A percentile compares a stretch with the other conserved stretches of the same genome.
phyloP scores from a whole-genome alignment of 345 rosid species.

The Sonneratia caseolaris region DNA sequence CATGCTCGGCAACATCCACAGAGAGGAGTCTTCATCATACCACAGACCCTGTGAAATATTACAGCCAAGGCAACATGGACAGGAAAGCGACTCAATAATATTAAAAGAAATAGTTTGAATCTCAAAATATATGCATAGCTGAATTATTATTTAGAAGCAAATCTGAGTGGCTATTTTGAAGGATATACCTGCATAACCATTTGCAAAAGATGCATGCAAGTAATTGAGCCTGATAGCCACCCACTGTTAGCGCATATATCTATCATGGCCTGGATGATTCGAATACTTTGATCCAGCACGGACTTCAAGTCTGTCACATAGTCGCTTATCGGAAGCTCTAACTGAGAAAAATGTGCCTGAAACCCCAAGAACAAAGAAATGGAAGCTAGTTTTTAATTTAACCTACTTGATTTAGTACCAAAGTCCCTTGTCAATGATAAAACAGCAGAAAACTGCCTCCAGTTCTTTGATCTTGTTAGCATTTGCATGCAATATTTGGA shows the following conservation, averaged over 20 bases:
- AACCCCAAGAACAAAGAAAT: constrained; percentile 3
- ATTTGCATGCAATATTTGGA: background rate
- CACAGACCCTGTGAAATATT: constrained; percentile 57
- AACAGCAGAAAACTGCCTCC: background rate
- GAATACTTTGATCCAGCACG: constrained; percentile 94
- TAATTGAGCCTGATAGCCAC: constrained; percentile 85
- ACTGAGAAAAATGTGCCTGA: constrained; percentile 88
- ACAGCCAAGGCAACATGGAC: background rate
- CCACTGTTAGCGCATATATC: constrained; percentile 97
- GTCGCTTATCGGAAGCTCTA: constrained; percentile 85
- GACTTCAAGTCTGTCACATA: constrained; percentile 91
- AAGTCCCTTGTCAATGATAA: background rate
- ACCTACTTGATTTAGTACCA: background rate
- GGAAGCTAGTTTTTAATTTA: background rate
- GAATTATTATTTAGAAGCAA: background rate
- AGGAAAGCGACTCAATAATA: background rate
- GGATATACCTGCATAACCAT: constrained; percentile 91
- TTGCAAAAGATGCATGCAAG: constrained; percentile 95
- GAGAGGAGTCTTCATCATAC: constrained; percentile 63
- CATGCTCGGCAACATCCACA: constrained; percentile 95
- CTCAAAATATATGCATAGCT: background rate
- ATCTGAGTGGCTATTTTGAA: background rate
- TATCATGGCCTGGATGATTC: constrained; percentile 96
- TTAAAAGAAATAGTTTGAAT: background rate
- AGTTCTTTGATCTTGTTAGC: background rate